A percentile compares a stretch with the other conserved stretches of the same genome.
These are phyloP conservation scores for Sporothrix brasiliensis DNA, from an alignment of 2,329 filamentous ascomycete genomes.

Conservation along the genomic window DNA sequence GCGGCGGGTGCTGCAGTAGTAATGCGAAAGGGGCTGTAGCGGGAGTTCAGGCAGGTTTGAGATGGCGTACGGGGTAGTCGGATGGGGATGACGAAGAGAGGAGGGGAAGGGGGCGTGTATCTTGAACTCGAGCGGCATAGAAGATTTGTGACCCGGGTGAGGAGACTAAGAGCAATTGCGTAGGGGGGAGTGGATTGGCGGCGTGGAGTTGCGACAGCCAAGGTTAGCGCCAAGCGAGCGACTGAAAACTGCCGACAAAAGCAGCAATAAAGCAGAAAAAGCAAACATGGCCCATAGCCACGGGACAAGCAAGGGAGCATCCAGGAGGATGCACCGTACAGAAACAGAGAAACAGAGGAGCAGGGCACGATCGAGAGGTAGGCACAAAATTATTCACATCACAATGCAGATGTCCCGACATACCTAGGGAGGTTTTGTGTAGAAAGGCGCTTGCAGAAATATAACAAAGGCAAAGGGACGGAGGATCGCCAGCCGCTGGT, in stretches of 20 bases:
- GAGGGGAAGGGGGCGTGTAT: constrained; percentile 1
- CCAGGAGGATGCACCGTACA: background rate
- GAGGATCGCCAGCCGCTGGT: constrained; percentile 16
- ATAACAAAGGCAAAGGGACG: background rate
- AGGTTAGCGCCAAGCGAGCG: constrained; percentile 22
- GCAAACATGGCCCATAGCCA: too few species aligned
- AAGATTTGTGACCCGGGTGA: constrained; percentile 18
- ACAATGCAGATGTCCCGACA: background rate
- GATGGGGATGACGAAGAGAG: background rate
- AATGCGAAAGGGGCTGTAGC: constrained; percentile 7
- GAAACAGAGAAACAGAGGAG: background rate
- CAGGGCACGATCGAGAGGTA: background rate
- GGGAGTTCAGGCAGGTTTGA: background rate
- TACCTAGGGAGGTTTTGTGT: background rate
- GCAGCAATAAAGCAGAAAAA: background rate
- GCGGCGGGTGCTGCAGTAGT: constrained; percentile 10
- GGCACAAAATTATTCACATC: background rate
- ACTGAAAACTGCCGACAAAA: background rate
- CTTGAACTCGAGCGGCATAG: background rate
- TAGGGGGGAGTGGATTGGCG: constrained; percentile 23
- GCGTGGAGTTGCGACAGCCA: constrained; percentile 17
- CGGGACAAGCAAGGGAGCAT: background rate
- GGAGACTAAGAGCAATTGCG: background rate
- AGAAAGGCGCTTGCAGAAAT: background rate
- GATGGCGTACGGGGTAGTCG: constrained; percentile 14